phyloP scores from a whole-genome alignment of 805 yeast species.

The Candida ponderosae region DNA sequence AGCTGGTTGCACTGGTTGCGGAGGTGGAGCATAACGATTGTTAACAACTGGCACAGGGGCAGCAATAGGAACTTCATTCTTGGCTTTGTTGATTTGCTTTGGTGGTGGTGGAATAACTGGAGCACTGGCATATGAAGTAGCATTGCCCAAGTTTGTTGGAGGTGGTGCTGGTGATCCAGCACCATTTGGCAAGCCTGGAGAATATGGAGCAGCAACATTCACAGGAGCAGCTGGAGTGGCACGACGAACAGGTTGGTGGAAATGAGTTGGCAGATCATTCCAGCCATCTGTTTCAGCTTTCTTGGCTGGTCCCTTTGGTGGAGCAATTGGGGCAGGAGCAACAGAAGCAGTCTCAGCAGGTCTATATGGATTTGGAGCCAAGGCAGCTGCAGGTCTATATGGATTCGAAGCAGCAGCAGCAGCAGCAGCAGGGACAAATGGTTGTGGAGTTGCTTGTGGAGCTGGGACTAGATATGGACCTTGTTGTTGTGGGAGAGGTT shows the following conservation, averaged over 20 bases:
- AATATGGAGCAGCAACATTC: conserved; percentile 11
- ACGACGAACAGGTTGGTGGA: conserved; percentile 31
- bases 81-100: conserved; percentile 21
- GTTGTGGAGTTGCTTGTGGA: conserved; percentile 1
- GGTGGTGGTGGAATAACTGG: conserved; percentile 28
- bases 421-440: conserved; percentile 3
- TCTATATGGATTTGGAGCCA: conserved; percentile 15
- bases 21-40: conserved; percentile 28
- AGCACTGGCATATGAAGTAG: conserved; percentile 16
- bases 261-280: conserved; percentile 59
- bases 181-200: conserved; percentile 13
- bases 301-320: conserved; percentile 19
- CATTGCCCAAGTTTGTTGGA: conserved; percentile 9
- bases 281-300: conserved; percentile 56
- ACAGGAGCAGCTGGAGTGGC: conserved; percentile 38
- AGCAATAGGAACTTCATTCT: conserved; percentile 7
- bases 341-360: conserved; percentile 13
- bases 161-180: conserved; percentile 18
- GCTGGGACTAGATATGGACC: conserved; percentile 10
- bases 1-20: conserved; percentile 13
- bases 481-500: conserved; percentile 3
- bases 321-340: conserved; percentile 15
- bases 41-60: conserved; percentile 18
- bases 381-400: conserved; percentile 2
- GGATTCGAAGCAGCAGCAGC: conserved; percentile 8